Evolutionary conservation across 2,329 filamentous ascomycete species (phyloP).

Genomic region (Huntiella moniliformis): DNA sequence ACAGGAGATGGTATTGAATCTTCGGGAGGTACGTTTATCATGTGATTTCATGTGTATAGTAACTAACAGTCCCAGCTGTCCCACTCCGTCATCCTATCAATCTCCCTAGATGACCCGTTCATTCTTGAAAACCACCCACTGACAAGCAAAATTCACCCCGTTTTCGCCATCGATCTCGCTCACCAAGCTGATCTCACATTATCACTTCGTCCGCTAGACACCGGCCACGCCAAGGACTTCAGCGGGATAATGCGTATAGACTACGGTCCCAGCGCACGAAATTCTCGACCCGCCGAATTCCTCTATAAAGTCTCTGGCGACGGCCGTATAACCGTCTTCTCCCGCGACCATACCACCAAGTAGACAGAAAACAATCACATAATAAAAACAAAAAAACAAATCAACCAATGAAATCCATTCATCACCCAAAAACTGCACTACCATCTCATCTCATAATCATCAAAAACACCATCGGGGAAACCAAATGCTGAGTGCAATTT

Average conservation of each 20-base stretch:
- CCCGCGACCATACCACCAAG: too few species aligned
- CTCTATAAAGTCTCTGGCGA: constrained; percentile 68
- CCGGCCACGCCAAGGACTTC: constrained; percentile 75
- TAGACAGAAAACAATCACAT: too few species aligned
- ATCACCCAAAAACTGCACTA: not conserved
- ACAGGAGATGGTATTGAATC: constrained; percentile 34
- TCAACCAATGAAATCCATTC: not conserved
- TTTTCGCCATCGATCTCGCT: constrained; percentile 52
- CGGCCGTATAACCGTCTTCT: constrained; percentile 67
- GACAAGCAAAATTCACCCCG: constrained; percentile 51
- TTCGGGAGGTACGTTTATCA: constrained; percentile 39
- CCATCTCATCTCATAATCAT: not conserved
- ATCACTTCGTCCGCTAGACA: constrained; percentile 59
- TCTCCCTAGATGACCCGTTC: constrained; percentile 58
- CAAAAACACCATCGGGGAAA: not conserved
- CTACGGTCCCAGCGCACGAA: too few species aligned
- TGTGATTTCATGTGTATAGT: not conserved
- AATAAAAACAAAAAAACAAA: not conserved
- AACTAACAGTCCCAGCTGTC: constrained; percentile 27
- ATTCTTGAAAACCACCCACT: constrained; percentile 40
- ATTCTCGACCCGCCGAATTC: too few species aligned
- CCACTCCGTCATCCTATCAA: constrained; percentile 45
- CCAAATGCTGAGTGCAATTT: constrained; percentile 10
- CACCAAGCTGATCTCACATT: constrained; percentile 57
- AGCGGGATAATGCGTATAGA: constrained; percentile 63